A percentile compares a stretch with the other conserved stretches of the same genome.
These are phyloP conservation scores for Pseudogymnoascus sp. DNA, from an alignment of 2,329 filamentous ascomycete genomes.

Conservation along the genomic window DNA sequence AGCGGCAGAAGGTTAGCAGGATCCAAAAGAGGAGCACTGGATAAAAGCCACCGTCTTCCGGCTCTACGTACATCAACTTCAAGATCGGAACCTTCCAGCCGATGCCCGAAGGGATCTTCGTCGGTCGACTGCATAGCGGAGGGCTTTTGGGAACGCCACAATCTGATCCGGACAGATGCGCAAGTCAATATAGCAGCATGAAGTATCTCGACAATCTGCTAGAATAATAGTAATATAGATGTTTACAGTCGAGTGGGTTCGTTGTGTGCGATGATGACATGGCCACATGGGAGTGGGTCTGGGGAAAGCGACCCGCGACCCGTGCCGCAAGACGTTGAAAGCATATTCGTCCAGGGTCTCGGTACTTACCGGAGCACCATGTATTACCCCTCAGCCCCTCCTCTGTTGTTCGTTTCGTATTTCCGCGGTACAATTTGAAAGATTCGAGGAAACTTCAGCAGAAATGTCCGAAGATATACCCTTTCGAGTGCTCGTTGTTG, in stretches of 20 bases:
- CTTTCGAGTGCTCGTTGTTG: constrained; percentile 19
- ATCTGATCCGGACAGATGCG: background rate
- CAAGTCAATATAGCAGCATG: background rate
- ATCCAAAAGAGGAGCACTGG: background rate
- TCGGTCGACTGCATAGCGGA: background rate
- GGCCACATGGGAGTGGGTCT: background rate
- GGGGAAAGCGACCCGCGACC: background rate
- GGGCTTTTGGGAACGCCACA: background rate
- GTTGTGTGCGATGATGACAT: background rate
- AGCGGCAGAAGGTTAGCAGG: background rate
- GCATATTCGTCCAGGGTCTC: background rate
- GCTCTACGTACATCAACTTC: background rate
- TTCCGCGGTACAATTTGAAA: background rate
- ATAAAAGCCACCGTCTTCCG: background rate
- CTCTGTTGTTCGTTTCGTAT: background rate
- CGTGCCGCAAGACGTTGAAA: background rate
- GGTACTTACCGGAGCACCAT: background rate
- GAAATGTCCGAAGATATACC: constrained; percentile 13
- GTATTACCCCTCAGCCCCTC: background rate
- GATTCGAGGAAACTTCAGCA: background rate
- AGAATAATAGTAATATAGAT: background rate
- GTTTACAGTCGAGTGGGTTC: background rate
- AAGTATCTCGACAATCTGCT: background rate
- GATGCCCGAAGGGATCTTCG: background rate
- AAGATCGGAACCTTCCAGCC: background rate